A percentile compares a stretch with the other conserved stretches of the same genome.
Conservation (phyloP, 2,329 filamentous ascomycete genomes). For the Lasiodiplodia sp. region DNA sequence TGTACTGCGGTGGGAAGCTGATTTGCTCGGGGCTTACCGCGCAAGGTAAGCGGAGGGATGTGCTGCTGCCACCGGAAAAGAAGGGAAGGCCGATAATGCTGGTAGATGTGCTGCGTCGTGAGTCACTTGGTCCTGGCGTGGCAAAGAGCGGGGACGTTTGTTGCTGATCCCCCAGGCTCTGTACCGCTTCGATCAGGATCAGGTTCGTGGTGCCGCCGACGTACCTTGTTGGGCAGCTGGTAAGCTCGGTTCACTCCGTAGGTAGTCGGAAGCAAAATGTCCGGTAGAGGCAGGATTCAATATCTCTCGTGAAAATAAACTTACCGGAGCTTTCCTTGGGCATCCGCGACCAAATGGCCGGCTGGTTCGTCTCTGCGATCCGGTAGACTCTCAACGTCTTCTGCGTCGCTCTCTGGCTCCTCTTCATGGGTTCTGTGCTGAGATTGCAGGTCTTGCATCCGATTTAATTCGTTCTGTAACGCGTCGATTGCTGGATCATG, state of each 20-base stretch:
- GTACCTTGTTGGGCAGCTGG: neutral
- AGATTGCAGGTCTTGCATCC: neutral
- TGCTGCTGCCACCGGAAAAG: slow-evolving; percentile 4
- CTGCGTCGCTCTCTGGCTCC: neutral
- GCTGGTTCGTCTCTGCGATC: neutral
- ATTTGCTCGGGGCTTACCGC: slow-evolving; percentile 6
- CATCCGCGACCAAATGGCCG: slow-evolving; percentile 5
- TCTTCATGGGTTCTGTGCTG: neutral
- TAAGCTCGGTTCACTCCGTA: neutral
- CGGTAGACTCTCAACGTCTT: neutral
- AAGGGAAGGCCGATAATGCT: slow-evolving; percentile 2
- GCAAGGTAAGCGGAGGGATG: neutral
- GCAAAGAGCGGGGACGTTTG: neutral
- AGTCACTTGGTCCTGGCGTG: neutral
- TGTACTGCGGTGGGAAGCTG: slow-evolving; percentile 19
- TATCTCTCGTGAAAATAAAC: too few species aligned
- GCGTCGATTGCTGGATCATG: neutral
- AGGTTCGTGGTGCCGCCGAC: slow-evolving; percentile 16
- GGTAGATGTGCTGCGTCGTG: neutral
- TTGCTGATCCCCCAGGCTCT: slow-evolving; percentile 10
- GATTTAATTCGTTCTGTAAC: neutral
- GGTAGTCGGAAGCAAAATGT: too few species aligned
- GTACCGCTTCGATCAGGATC: slow-evolving; percentile 11
- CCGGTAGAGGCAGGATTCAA: too few species aligned
- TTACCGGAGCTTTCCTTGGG: slow-evolving; percentile 8